A percentile compares a stretch with the other conserved stretches of the same genome.
phyloP scores from a whole-genome alignment of 495 filamentous ascomycete genomes.

The Lophiostoma macrostomum region DNA sequence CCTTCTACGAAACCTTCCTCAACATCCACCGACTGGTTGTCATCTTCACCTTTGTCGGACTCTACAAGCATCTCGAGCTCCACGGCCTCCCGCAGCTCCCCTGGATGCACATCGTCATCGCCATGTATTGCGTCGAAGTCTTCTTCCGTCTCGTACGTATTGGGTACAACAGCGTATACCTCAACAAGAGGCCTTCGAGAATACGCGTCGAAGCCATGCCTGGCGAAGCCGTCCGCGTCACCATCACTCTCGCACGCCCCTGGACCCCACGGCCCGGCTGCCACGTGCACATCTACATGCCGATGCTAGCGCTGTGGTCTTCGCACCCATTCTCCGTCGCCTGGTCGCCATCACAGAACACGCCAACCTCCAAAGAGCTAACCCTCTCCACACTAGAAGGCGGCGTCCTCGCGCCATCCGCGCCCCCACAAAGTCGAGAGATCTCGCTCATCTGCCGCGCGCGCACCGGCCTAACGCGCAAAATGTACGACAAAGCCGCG shows the following conservation, averaged over 20 bases:
- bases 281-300: slow-evolving; percentile 58
- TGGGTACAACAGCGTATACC: slow-evolving; percentile 37
- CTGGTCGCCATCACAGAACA: slow-evolving; percentile 43
- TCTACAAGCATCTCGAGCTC: slow-evolving; percentile 54
- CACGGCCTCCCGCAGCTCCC: slow-evolving; percentile 43
- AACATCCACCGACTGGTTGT: slow-evolving; percentile 53
- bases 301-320: slow-evolving; percentile 49
- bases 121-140: slow-evolving; percentile 38
- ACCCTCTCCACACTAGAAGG: slow-evolving; percentile 24
- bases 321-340: slow-evolving; percentile 60
- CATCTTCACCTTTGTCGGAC: slow-evolving; percentile 48
- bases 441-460: slow-evolving; percentile 55
- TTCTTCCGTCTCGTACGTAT: slow-evolving; percentile 34
- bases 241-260: slow-evolving; percentile 48
- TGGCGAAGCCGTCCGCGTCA: slow-evolving; percentile 50
- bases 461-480: slow-evolving; percentile 54
- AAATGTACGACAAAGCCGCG: slow-evolving; percentile 48
- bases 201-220: slow-evolving; percentile 54
- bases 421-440: slow-evolving; percentile 41
- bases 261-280: slow-evolving; percentile 53
- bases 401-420: slow-evolving; percentile 42
- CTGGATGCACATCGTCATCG: slow-evolving; percentile 38
- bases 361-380: slow-evolving; percentile 9
- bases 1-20: slow-evolving; percentile 59
- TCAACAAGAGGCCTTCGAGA: slow-evolving; percentile 40